Conservation (phyloP, 2,329 filamentous ascomycete species). For the Epicoccum nigrum region DNA sequence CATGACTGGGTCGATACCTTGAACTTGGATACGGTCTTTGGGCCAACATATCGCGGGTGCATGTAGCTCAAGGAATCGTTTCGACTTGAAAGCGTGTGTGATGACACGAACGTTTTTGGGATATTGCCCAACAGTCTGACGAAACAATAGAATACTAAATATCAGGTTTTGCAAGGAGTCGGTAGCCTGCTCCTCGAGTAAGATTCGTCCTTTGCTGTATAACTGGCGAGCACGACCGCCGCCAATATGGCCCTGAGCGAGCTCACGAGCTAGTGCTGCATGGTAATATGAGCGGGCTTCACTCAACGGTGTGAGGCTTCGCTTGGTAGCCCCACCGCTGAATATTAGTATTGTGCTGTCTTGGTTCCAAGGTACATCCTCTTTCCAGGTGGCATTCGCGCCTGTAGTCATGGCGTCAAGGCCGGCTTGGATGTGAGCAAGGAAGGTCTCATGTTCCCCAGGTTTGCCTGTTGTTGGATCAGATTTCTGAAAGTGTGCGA, state of each 20-base stretch:
- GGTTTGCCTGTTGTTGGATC: slow-evolving; percentile 49
- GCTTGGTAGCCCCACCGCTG: slow-evolving; percentile 66
- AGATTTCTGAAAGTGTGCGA: slow-evolving; percentile 73
- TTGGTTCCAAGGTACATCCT: slow-evolving; percentile 20
- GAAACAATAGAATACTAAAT: slow-evolving; percentile 70
- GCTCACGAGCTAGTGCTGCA: slow-evolving; percentile 36
- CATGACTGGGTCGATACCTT: slow-evolving; percentile 55
- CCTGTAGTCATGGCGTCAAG: slow-evolving; percentile 58
- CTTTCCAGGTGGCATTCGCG: slow-evolving; percentile 46
- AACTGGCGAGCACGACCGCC: slow-evolving; percentile 34
- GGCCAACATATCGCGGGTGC: slow-evolving; percentile 54
- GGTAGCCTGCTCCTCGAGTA: slow-evolving; percentile 73
- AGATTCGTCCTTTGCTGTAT: slow-evolving; percentile 53
- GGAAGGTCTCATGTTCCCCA: slow-evolving; percentile 79
- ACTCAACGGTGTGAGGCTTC: slow-evolving; percentile 34
- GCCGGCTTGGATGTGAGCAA: slow-evolving; percentile 74
- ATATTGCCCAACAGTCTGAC: slow-evolving; percentile 47
- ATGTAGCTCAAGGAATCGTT: slow-evolving; percentile 50
- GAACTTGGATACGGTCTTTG: slow-evolving; percentile 46
- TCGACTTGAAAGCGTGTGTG: slow-evolving; percentile 56
- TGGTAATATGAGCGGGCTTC: slow-evolving; percentile 48
- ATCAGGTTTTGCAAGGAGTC: slow-evolving; percentile 88
- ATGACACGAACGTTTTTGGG: slow-evolving; percentile 52
- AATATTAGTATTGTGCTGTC: slow-evolving; percentile 64
- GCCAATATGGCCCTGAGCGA: slow-evolving; percentile 29